Base-by-base conservation (phyloP, 768 basidiomycete species). In the Leucosporidium creatinivorum region DNA sequence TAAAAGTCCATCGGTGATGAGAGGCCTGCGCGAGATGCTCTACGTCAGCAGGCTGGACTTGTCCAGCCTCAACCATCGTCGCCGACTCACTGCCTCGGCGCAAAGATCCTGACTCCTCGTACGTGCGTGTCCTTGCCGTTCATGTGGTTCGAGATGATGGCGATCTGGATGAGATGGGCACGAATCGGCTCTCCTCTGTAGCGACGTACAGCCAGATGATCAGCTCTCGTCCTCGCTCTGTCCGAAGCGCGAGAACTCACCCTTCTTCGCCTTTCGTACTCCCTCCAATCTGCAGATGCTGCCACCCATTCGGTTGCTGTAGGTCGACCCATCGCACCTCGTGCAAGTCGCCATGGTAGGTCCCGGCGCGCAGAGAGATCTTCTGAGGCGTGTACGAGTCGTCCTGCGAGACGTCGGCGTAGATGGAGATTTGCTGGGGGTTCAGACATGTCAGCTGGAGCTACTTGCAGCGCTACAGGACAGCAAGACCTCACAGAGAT, bases 61-160 rank as follows among this genome's bases (percentile, higher is more conserved):
- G 4, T 44, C 15, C 56, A 25, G 50, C 12, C 31, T n/a, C 33
- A 33, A 21, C 58, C 30, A 49, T 19, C 26, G n/a, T 51, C 28
- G 75, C 77, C 62, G 17, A 79, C 84, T 67, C 76, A 93, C 93
- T 88, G 88, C 10, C 85, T 78, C 4, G 91, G 89, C 0, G 92
- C 94, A 62, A 91, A 84, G n/a, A 97, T 83, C 47, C 83, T 85
- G 50, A 98, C 79, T 5, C 94, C 93, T 18, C 96, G 85, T 23
- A 99, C 89, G 79, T 99, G 96, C 13, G 96, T 98, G 79, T 99
- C 96, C 77, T 98, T 98, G 9, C 96, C 96, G 74, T 93, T 97
- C 87, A 96, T 88, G 76, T 98, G 93, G 76, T 98, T 99, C 26
- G 88, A 86, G 19, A 92, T 82, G 58, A 99, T 84, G 66, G 93